Conservation (phyloP, 495 filamentous ascomycete species). For the Podospora anserina region DNA sequence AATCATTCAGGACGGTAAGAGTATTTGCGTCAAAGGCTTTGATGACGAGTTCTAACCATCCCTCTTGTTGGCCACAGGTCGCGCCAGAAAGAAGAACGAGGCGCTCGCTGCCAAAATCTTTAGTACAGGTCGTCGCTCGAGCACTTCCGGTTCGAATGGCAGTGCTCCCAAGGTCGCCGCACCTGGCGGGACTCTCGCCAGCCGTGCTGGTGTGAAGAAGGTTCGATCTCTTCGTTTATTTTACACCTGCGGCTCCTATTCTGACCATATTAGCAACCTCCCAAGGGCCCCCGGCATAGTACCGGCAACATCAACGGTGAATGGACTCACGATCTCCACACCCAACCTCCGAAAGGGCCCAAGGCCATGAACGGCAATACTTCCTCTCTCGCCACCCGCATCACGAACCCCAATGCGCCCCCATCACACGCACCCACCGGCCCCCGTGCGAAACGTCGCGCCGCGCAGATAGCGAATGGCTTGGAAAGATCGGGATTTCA, state of each 20-base stretch:
- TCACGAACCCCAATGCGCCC: slow-evolving; percentile 38
- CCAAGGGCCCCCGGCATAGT: slow-evolving; percentile 22
- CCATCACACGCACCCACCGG: slow-evolving; percentile 10
- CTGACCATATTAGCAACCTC: slow-evolving; percentile 9
- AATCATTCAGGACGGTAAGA: slow-evolving; percentile 61
- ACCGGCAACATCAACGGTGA: slow-evolving; percentile 51
- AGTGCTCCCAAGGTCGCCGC: slow-evolving; percentile 17
- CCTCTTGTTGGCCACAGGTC: slow-evolving; percentile 45
- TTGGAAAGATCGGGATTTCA: slow-evolving; percentile 30
- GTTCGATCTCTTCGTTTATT: slow-evolving; percentile 37
- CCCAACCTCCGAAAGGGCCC: slow-evolving; percentile 36
- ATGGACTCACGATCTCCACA: slow-evolving; percentile 58
- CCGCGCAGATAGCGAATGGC: slow-evolving; percentile 33
- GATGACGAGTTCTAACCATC: slow-evolving; percentile 19
- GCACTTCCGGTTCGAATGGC: slow-evolving; percentile 47
- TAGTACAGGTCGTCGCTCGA: slow-evolving; percentile 59
- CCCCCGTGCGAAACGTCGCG: slow-evolving; percentile 30
- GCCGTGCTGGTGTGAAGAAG: slow-evolving; percentile 72
- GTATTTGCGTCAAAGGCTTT: slow-evolving; percentile 4
- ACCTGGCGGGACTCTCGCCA: slow-evolving; percentile 61
- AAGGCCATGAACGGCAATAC: slow-evolving; percentile 23
- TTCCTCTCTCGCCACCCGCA: slow-evolving; percentile 43
- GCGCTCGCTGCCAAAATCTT: slow-evolving; percentile 69
- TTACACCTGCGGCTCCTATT: background rate
- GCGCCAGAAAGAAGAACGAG: slow-evolving; percentile 67